These are phyloP conservation scores for Mycosphaerella arachidis DNA, from an alignment of 2,329 filamentous ascomycete species.

Conservation along the genomic window DNA sequence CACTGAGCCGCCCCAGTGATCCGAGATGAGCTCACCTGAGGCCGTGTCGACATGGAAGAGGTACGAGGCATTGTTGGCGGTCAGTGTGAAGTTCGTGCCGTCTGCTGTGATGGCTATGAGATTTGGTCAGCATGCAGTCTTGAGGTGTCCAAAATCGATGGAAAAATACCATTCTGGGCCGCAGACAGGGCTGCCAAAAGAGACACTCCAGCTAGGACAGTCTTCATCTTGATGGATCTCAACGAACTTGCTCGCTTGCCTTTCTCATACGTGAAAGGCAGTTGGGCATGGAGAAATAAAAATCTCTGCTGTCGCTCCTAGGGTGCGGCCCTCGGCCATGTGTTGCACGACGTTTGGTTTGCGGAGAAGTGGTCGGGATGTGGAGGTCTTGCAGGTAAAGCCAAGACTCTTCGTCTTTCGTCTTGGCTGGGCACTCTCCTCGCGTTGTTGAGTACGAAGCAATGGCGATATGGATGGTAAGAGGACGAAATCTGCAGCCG, in stretches of 20 bases:
- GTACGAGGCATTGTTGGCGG: conserved; percentile 55
- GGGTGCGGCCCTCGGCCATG: neutral
- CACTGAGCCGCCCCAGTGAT: conserved; percentile 57
- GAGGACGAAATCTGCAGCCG: too few species aligned
- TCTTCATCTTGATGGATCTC: neutral
- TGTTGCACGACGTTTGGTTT: neutral
- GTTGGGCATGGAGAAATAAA: neutral
- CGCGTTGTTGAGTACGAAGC: neutral
- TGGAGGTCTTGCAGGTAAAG: neutral
- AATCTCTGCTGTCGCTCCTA: neutral
- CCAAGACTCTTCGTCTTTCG: neutral
- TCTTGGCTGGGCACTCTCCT: neutral
- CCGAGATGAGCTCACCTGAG: conserved; percentile 54
- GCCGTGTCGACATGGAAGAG: conserved; percentile 58
- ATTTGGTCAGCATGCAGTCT: neutral
- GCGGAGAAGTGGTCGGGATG: neutral
- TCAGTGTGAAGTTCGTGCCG: conserved; percentile 54
- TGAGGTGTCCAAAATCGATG: neutral
- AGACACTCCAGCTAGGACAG: neutral
- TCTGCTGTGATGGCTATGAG: conserved; percentile 49
- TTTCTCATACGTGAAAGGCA: neutral
- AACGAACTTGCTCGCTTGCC: neutral
- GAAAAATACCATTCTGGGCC: neutral
- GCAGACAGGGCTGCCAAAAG: neutral
- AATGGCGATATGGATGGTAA: neutral